Base-by-base conservation (phyloP, 148 eudicot genomes). In the Nyssa sinensis region DNA sequence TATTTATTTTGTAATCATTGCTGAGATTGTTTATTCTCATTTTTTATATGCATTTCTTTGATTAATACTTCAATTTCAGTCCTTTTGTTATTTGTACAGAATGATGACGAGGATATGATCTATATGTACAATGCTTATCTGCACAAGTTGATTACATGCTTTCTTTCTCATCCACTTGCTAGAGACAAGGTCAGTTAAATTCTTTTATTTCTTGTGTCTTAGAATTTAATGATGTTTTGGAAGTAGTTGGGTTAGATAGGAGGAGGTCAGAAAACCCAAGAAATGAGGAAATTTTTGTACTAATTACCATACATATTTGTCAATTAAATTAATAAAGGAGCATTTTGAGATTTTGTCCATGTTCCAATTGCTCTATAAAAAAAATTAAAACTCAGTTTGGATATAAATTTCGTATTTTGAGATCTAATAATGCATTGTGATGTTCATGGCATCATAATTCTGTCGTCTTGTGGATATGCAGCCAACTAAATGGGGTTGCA, bases 61-160 rank as follows among this genome's bases (percentile, higher is more conserved):
- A 72, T 41, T 59, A 32, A 66, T 35, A 27, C 61, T 73, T 62
- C 28, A 17, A 51, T n/a, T 17, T 47, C 3, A 28, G 27, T 64
- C 21, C n/a, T 63, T 4, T 47, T 23, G 33, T 60, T 64, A 9
- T 64, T 77, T 70, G n/a, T 78, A 73, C 94, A 95, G 97, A 95
- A 92, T 79, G 98, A 95, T 60, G 98, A 92, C 66, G 98, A 95
- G 80, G 98, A 95, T 75, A 88, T 95, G 87, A 80, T 86, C 65
- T 95, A 90, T 73, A 88, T 95, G 92, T 95, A 95, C 87, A 90
- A 86, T 82, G 98, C 94, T 60, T 92, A 95, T 86, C 88, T 95
- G 75, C 98, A 95, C 87, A 95, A 95, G 84, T 87, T 88, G 74
- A 79, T 95, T 66, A 89, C 91, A 33, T 89, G 88, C 79, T 95